Percentiles rank a stretch among this genome's conserved stretches.
Conservation (phyloP, 352 stramenopile genomes). For the Phytophthora rubi region DNA sequence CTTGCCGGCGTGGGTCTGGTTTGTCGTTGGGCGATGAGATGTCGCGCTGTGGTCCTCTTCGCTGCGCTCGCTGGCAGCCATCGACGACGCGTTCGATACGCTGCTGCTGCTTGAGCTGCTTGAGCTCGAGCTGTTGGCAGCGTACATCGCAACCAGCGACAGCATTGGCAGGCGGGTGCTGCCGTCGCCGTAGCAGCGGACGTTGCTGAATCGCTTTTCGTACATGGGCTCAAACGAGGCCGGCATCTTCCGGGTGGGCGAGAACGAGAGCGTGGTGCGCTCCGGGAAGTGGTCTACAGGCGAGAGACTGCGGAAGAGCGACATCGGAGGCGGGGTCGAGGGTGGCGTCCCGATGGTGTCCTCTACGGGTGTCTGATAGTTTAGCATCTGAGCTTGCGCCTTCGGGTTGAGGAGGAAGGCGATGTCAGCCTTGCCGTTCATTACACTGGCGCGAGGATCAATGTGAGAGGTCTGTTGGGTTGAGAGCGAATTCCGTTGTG, state of each 20-base stretch:
- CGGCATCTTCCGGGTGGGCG: constrained; percentile 31
- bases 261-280: constrained; percentile 19
- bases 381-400: constrained; percentile 9
- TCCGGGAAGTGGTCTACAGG: constrained; percentile 17
- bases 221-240: constrained; percentile 25
- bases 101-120: constrained; percentile 7
- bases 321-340: constrained; percentile 23
- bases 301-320: constrained; percentile 24
- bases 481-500: constrained; percentile 22
- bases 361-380: constrained; percentile 6
- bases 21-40: background rate
- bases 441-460: constrained; percentile 8
- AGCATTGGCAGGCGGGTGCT: constrained; percentile 20
- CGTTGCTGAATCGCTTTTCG: constrained; percentile 22
- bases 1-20: constrained; percentile 8
- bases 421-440: constrained; percentile 50
- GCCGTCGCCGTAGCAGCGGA: constrained; percentile 19
- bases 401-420: constrained; percentile 49
- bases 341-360: constrained; percentile 13
- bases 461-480: constrained; percentile 2
- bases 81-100: constrained; percentile 4
- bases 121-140: constrained; percentile 13
- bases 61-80: constrained; percentile 14
- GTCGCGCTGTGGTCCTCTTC: constrained; percentile 10
- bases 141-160: constrained; percentile 27